Base-by-base conservation (phyloP, 495 filamentous ascomycete genomes). In the Aspergillus coremiiformis region DNA sequence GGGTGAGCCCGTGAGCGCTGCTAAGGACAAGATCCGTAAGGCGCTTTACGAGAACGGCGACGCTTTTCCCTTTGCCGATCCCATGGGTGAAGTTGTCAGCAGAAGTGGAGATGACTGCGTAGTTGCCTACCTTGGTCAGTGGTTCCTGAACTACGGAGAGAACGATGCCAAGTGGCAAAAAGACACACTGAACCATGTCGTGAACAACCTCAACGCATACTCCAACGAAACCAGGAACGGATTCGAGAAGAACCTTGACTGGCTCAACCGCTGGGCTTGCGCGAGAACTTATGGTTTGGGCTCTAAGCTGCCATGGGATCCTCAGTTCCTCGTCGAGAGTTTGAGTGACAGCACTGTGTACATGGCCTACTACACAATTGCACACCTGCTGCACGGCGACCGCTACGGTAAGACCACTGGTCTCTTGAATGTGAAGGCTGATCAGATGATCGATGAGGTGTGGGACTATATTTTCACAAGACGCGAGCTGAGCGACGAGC, bases 181-280 rank as follows among this genome's bases (percentile, higher is more conserved):
- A 48, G 70, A 76, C 19, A 85, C 87, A n/a, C 72, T 90, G 45
- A 76, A 83, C 49, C 79, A 88, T 56, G 83, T 97, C 44, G 76
- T 80, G 44, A 83, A 84, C 66, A 83, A 79, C 35, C 68, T 96
- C 48, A 88, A 96, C 63, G 84, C 87, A 24, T 96, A 84, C 66
- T 75, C 79, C 12, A 67, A 78, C 10, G 92, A 96, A 61, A 85
- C 87, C 20, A 88, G 87, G 68, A 81, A 96, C 60, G 81, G 78
- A 1, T 93, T 96, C 67, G 81, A 89, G 69, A 84, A 84, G 56
- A 89, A 87, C 45, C 76, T 98, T 35, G 78, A 82, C 56, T 98
- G 93, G 93, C 77, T 98, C 24, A 89, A 85, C 66, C 87, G 93
- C 65, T 98, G 93, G 93, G 92, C 93, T 39, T 95, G 90, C 62